These are phyloP conservation scores for Obelidium mucronatum DNA, from an alignment of 192 early-diverging fungal genomes.

Conservation along the genomic window DNA sequence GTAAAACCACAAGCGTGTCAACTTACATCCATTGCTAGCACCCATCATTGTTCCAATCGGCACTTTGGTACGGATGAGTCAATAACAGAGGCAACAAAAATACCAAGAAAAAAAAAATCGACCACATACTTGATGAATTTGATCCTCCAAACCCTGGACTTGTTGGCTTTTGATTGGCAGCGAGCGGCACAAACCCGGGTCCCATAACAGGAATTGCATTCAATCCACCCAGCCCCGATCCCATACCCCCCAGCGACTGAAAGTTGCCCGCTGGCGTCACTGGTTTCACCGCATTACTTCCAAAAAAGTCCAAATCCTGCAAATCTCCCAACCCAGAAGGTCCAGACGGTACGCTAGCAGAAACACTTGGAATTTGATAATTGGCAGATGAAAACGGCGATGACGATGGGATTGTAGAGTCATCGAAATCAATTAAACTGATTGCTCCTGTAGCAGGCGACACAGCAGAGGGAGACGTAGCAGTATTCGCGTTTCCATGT, in stretches of 20 bases:
- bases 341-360: background rate
- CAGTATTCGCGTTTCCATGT: background rate
- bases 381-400: constrained; percentile 14
- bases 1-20: too few species aligned
- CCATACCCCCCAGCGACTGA: background rate
- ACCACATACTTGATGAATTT: background rate
- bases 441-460: constrained; percentile 41
- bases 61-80: background rate
- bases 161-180: background rate
- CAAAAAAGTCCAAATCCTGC: constrained; percentile 45
- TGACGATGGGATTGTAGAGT: constrained; percentile 39
- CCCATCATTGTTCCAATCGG: too few species aligned
- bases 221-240: background rate
- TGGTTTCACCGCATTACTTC: background rate
- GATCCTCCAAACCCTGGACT: constrained; percentile 2
- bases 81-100: background rate
- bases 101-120: too few species aligned
- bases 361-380: constrained; percentile 5
- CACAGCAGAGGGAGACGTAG: background rate
- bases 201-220: background rate
- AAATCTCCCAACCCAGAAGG: constrained; percentile 40
- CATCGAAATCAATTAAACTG: constrained; percentile 65
- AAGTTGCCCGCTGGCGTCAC: background rate
- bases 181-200: background rate
- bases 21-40: too few species aligned